Evolutionary conservation across 2,329 filamentous ascomycete genomes (phyloP).

Genomic region (Thyridium curvatum): DNA sequence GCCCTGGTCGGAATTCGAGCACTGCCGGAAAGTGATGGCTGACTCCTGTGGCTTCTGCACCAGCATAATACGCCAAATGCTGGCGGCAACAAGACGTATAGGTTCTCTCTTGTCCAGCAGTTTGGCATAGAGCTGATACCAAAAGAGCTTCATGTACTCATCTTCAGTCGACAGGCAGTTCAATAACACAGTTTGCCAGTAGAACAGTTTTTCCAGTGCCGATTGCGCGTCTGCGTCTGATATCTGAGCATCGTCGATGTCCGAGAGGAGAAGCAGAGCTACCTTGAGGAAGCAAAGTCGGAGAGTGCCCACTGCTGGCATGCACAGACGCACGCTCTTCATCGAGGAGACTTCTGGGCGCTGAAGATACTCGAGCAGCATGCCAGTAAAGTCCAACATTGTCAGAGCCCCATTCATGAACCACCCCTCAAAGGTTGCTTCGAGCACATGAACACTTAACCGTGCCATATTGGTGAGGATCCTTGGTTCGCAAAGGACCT

Average conservation of each 20-base stretch:
- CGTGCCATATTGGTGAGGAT: slow-evolving; percentile 82
- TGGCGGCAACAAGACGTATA: slow-evolving; percentile 70
- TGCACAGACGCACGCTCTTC: slow-evolving; percentile 89
- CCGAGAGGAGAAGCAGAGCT: slow-evolving; percentile 74
- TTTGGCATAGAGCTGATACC: slow-evolving; percentile 89
- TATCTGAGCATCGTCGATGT: slow-evolving; percentile 63
- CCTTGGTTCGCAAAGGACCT: slow-evolving; percentile 70
- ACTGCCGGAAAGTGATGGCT: slow-evolving; percentile 64
- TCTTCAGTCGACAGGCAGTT: slow-evolving; percentile 70
- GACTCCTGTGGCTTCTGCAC: slow-evolving; percentile 90
- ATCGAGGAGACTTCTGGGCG: slow-evolving; percentile 71
- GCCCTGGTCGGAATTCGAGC: slow-evolving; percentile 63
- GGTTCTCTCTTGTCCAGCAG: slow-evolving; percentile 63
- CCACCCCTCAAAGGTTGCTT: slow-evolving; percentile 94
- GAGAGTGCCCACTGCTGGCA: slow-evolving; percentile 71
- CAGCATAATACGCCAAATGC: slow-evolving; percentile 84
- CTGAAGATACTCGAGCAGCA: slow-evolving; percentile 82
- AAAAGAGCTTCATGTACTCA: slow-evolving; percentile 79
- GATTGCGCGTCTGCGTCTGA: slow-evolving; percentile 56
- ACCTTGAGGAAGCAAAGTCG: slow-evolving; percentile 72
- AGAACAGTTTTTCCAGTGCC: slow-evolving; percentile 80
- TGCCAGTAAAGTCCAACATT: slow-evolving; percentile 79
- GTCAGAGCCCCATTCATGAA: slow-evolving; percentile 83
- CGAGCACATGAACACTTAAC: slow-evolving; percentile 73
- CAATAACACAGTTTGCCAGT: slow-evolving; percentile 92